Evolutionary conservation across 2,329 filamentous ascomycete species (phyloP), one percentile per base, ranked within the genome.

Genomic region (Paracorniculantispora psalliotae): DNA sequence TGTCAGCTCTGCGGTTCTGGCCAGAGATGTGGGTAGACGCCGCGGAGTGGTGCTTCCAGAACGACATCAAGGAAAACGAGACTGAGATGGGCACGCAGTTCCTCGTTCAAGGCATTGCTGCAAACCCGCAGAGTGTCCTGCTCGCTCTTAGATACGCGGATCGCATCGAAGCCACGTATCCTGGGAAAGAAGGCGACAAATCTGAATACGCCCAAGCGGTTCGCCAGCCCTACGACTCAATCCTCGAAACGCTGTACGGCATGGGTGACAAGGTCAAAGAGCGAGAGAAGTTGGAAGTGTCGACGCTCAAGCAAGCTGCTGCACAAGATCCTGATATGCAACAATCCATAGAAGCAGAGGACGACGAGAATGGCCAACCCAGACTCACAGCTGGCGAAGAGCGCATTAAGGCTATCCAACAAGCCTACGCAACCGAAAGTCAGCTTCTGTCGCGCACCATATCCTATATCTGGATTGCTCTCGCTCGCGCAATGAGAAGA

Each of bases 11-110:
- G 58, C 87, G 92, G 53, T 99, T 97, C 74, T 94, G 93, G 84
- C 92, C 94, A 4, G 90, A 96, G 70, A 87, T 97, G 66, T 99
- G 94, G 94, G 92, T 92, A 52, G 92, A 97, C 61, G 93, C 92
- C 10, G 90, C 92, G 1, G 90, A 96, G 64, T 97, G 93, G 85
- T 96, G 91, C 72, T 92, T 92, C 67, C 83, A 88, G 57, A 92
- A 94, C 66, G 84, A 84, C 47, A 76, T 92, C 65, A 69, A 74
- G 10, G 77, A 85, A 47, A 87, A 91, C 37, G 81, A 82, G 48
- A 78, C 80, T 61, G 77, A 81, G 6, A 68, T 75, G 61, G 92
- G 91, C 12, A 84, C 88, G 25, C 85, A 91, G 10, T 90, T 97
- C 67, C 78, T 99, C 25, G 81, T 85, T 23, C 86, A 94, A 62